A percentile compares a stretch with the other conserved stretches of the same genome.
phyloP scores from a whole-genome alignment of 2,329 filamentous ascomycete genomes.

The Ambrosiella beaveri region DNA sequence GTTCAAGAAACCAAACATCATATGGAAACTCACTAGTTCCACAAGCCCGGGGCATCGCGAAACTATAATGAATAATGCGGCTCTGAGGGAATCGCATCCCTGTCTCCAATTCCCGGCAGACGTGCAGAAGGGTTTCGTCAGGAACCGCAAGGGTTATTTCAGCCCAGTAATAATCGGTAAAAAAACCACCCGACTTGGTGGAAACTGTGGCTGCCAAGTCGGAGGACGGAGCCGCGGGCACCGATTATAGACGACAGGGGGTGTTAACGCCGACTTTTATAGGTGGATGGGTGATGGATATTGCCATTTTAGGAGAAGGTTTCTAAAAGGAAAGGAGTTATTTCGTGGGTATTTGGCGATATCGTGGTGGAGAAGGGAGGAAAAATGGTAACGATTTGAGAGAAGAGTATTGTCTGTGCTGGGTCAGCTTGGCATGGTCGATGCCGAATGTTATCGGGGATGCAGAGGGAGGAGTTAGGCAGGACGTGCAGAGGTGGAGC shows the following conservation, averaged over 20 bases:
- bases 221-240: background rate
- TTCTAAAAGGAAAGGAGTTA: background rate
- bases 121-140: background rate
- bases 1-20: too few species aligned
- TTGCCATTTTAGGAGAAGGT: background rate
- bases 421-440: too few species aligned
- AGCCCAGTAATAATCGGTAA: background rate
- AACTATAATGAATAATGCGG: background rate
- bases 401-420: too few species aligned
- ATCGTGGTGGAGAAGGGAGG: background rate
- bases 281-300: background rate
- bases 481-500: background rate
- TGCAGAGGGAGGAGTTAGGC: background rate
- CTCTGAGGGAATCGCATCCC: background rate
- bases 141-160: background rate
- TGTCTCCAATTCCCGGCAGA: background rate
- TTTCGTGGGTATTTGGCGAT: background rate
- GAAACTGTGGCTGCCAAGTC: background rate
- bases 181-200: background rate
- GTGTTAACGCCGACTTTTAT: background rate
- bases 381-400: too few species aligned
- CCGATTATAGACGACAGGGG: background rate
- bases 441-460: too few species aligned
- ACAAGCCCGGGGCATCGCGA: background rate
- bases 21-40: too few species aligned